Base-by-base conservation (phyloP, 257 asterid genomes). In the Catharanthus roseus region DNA sequence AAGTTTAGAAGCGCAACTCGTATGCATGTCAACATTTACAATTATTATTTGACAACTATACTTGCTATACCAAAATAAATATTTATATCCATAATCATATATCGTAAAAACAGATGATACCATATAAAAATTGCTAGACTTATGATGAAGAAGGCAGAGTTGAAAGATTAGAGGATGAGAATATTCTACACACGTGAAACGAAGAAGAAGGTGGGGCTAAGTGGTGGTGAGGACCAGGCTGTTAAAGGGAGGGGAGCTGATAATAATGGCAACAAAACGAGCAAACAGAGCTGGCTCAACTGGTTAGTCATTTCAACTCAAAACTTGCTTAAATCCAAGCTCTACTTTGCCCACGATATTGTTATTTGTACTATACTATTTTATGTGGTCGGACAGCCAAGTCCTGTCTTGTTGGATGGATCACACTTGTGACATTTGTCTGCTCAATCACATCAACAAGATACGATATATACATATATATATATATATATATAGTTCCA, bases 181-280 rank as follows among this genome's bases (percentile, higher is more conserved):
- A 75, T 61, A 69, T 75, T 75, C 65, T 50, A 63, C 29, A 51
- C 74, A 69, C 79, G 75, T 69, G 79, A 75, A 75, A 75, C 36
- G 42, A 38, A 38, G 38, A 47, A 47, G 74, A 57, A 56, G 61
- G 68, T 74, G 77, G 78, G 78, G 69, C n/a, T 38, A 58, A 8
- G 10, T 29, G 49, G 26, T 42, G 31, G 58, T 4, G 60, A 24
- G 66, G 66, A 75, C 74, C 74, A 39, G 74, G 70, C 54, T 58
- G 78, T 47, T 55, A 66, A 33, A 24, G 28, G 63, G 72, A 39
- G n/a, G n/a, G n/a, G n/a, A n/a, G 56, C 45, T 31, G 24, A 23
- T 56, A 33, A 49, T 49, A 62, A 68, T 50, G 44, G 65, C 54
- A 11, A 65, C 77, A 63, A 62, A 23, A 38, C 15, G 21, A 45